These are phyloP conservation scores for Camellia granthamiana DNA, from an alignment of 148 eudicot species.

Conservation along the genomic window DNA sequence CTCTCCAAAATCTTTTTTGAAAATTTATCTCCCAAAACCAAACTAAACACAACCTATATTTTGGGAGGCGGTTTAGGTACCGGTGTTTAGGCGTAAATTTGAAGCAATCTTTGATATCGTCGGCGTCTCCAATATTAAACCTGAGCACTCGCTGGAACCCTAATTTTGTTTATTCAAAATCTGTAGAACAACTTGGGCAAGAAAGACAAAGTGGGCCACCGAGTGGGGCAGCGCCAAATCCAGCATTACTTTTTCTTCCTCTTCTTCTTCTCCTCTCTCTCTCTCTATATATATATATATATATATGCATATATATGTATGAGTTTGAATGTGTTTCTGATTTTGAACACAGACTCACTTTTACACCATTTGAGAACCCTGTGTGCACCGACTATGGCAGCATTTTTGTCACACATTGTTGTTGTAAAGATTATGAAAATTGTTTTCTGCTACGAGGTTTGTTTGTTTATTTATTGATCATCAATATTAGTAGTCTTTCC, in stretches of 20 bases:
- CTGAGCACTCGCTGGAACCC: conserved; percentile 12
- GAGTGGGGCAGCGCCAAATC: conserved; percentile 99
- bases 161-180: not conserved
- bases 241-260: conserved; percentile 44
- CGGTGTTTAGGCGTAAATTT: not conserved
- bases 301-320: not conserved
- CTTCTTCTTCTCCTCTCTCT: not conserved
- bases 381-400: conserved; percentile 82
- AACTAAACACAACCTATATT: not conserved
- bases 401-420: conserved; percentile 45
- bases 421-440: no score
- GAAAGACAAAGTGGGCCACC: conserved; percentile 98
- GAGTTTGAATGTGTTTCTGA: conserved; percentile 2
- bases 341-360: conserved; percentile 59
- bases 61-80: not conserved
- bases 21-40: no score
- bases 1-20: no score
- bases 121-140: not conserved
- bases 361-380: conserved; percentile 86
- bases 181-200: conserved; percentile 61
- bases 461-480: no score
- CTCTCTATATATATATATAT: no score
- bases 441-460: conserved; percentile 20
- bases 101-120: no score
- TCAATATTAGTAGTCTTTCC: no score